Evolutionary conservation across 108 stramenopile species (phyloP).

Genomic region (Pinguiococcus pyrenoidosus): DNA sequence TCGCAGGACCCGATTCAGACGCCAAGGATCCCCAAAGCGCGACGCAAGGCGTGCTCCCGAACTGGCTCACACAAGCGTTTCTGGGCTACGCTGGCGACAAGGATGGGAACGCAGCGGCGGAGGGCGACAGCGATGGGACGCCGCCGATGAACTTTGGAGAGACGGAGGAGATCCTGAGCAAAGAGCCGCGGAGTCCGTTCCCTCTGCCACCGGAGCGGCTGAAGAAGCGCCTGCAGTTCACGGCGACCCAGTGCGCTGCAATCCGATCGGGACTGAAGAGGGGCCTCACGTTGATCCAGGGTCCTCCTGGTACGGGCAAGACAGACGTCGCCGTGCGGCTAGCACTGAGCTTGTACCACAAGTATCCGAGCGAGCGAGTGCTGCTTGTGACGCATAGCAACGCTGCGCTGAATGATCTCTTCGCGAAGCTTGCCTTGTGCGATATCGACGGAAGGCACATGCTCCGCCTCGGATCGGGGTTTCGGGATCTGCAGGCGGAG

Average conservation of each 20-base stretch:
- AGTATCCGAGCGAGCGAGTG: constrained; percentile 75
- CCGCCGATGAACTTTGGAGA: no score
- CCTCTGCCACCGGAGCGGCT: no score
- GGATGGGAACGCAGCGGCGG: no score
- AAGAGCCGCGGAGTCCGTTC: no score
- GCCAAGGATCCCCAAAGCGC: no score
- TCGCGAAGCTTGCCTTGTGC: constrained; percentile 65
- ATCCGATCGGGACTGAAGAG: constrained; percentile 81
- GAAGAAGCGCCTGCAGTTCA: constrained; percentile 81
- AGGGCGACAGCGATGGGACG: no score
- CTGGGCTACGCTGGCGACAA: no score
- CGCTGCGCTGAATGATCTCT: constrained; percentile 95
- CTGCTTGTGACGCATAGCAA: constrained; percentile 94
- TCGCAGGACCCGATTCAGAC: no score
- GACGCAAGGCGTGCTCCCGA: no score
- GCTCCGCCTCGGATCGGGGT: constrained; percentile 82
- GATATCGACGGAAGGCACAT: constrained; percentile 73
- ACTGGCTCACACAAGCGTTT: no score
- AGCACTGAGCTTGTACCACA: constrained; percentile 62
- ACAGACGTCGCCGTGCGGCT: constrained; percentile 22
- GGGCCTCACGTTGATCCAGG: constrained; percentile 81
- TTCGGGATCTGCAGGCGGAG: constrained; percentile 59
- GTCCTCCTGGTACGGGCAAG: constrained; percentile 89
- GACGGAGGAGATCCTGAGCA: no score
- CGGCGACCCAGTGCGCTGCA: constrained; percentile 78